phyloP scores from a whole-genome alignment of 2,329 filamentous ascomycete genomes.

The Aspergillus intermedius region DNA sequence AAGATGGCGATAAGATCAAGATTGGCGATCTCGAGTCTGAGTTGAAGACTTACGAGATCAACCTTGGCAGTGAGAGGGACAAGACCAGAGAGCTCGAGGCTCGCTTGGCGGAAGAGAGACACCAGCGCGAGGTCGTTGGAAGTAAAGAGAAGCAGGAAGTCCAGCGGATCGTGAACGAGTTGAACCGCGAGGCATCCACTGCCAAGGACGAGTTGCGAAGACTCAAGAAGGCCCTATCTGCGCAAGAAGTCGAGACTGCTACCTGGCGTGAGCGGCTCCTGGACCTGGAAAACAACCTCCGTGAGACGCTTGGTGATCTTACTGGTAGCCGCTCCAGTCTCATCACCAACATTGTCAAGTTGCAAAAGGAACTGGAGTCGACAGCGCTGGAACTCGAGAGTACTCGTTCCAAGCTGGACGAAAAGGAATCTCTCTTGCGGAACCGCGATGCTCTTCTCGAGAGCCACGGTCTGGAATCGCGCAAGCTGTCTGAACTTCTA shows the following conservation, averaged over 20 bases:
- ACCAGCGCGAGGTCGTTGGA: conserved; percentile 79
- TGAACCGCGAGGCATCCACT: conserved; percentile 73
- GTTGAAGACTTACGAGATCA: conserved; percentile 70
- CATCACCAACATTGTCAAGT: conserved; percentile 76
- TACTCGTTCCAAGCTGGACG: conserved; percentile 69
- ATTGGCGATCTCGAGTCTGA: conserved; percentile 88
- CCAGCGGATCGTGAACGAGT: conserved; percentile 85
- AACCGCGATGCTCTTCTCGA: conserved; percentile 85
- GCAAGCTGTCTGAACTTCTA: conserved; percentile 76
- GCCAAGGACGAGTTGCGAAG: conserved; percentile 81
- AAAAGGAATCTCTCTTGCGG: conserved; percentile 85
- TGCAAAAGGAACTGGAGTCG: conserved; percentile 81
- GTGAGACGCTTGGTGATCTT: conserved; percentile 79
- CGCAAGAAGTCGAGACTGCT: conserved; percentile 78
- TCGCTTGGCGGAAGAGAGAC: conserved; percentile 70
- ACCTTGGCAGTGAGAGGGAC: conserved; percentile 78
- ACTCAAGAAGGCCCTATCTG: conserved; percentile 74
- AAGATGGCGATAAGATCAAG: conserved; percentile 95
- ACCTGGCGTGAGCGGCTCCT: conserved; percentile 87
- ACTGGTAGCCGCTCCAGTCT: conserved; percentile 79
- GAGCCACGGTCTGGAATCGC: conserved; percentile 76
- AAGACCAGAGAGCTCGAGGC: conserved; percentile 64
- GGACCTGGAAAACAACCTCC: conserved; percentile 82
- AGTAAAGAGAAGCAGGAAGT: conserved; percentile 90
- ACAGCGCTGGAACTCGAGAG: conserved; percentile 76